These are phyloP conservation scores for Pyracantha coccinea DNA, from an alignment of 331 rosid genomes.

Conservation along the genomic window DNA sequence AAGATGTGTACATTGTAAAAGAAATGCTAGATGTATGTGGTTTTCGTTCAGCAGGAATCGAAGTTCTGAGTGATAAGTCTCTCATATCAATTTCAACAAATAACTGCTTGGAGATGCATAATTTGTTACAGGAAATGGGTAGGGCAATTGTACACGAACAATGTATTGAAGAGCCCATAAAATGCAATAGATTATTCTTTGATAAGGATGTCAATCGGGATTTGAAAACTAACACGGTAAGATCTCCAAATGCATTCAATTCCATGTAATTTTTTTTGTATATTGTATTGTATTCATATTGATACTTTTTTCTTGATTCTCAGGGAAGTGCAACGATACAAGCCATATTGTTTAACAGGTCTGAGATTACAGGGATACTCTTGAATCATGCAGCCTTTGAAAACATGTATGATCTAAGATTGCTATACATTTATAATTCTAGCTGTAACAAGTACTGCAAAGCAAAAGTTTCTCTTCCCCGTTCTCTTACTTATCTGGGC, in stretches of 20 bases:
- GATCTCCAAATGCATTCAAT: neutral
- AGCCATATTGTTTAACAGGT: slow-evolving; percentile 1
- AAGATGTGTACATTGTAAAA: neutral
- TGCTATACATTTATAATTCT: slow-evolving; percentile 21
- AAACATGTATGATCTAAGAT: slow-evolving; percentile 1
- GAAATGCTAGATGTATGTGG: neutral
- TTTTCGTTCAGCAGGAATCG: neutral
- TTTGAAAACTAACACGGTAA: neutral
- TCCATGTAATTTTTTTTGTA: too few species aligned
- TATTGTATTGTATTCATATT: neutral
- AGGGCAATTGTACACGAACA: neutral
- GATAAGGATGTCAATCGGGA: too few species aligned
- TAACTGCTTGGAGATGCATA: neutral
- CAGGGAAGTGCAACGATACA: neutral
- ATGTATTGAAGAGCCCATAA: neutral
- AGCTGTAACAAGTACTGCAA: neutral
- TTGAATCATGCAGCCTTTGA: too few species aligned
- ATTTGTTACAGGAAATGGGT: slow-evolving; percentile 5
- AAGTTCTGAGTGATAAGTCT: neutral
- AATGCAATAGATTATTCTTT: neutral
- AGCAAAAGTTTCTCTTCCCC: too few species aligned
- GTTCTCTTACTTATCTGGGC: too few species aligned
- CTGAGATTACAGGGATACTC: neutral
- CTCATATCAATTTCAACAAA: neutral
- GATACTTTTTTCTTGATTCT: neutral